These are phyloP conservation scores for Hebeloma cylindrosporum DNA, from an alignment of 768 basidiomycete genomes.

Conservation along the genomic window DNA sequence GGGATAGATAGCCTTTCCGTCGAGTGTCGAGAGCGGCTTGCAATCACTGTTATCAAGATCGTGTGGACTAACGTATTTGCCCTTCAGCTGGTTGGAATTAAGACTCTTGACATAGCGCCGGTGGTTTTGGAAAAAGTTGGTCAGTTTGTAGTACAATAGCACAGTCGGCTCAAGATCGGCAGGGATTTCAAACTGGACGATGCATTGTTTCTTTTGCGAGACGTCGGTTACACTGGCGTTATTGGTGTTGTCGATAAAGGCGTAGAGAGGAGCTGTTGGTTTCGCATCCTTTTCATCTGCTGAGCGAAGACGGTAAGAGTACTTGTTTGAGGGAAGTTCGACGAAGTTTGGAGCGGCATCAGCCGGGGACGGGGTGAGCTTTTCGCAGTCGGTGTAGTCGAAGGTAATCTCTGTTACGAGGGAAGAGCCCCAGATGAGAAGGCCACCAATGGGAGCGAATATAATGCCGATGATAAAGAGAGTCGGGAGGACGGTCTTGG, in stretches of 20 bases:
- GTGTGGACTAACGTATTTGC: conserved; percentile 50
- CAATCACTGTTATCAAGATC: conserved; percentile 75
- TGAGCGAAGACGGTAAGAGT: conserved; percentile 61
- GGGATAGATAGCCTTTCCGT: conserved; percentile 75
- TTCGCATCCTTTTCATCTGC: conserved; percentile 53
- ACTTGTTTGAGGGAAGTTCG: conserved; percentile 65
- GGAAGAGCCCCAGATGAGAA: conserved; percentile 84
- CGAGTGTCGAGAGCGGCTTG: conserved; percentile 72
- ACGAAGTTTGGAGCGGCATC: conserved; percentile 39
- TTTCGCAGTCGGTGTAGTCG: conserved; percentile 93
- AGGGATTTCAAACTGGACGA: conserved; percentile 81
- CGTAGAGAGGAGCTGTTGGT: conserved; percentile 65
- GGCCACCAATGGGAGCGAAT: conserved; percentile 94
- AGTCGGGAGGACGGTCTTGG: conserved; percentile 95
- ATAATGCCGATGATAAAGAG: conserved; percentile 93
- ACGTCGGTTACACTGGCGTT: conserved; percentile 44
- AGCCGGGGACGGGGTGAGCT: conserved; percentile 44
- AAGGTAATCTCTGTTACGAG: conserved; percentile 92
- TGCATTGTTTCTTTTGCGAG: conserved; percentile 56
- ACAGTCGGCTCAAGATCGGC: conserved; percentile 72
- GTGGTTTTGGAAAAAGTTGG: conserved; percentile 98
- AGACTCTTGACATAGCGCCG: conserved; percentile 94
- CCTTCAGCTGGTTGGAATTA: conserved; percentile 82
- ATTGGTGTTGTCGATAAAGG: conserved; percentile 62
- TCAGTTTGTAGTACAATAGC: conserved; percentile 94